Evolutionary conservation across 805 yeast species (phyloP).

Genomic region (Ogataea saltuana): DNA sequence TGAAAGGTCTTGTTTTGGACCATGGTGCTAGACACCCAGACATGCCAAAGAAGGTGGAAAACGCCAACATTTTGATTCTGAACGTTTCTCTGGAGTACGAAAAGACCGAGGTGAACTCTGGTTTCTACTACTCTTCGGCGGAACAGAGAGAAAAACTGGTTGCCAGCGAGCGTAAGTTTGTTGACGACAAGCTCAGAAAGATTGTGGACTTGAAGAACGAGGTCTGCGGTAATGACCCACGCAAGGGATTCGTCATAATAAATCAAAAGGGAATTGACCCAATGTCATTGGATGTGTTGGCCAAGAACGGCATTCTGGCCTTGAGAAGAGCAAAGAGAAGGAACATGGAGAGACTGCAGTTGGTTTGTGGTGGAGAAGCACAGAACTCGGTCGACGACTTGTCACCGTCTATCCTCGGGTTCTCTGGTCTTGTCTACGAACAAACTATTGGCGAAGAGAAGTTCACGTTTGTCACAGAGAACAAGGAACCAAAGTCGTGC

Average conservation of each 20-base stretch:
- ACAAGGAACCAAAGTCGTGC: conserved; percentile 84
- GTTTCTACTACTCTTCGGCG: conserved; percentile 91
- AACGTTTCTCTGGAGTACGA: conserved; percentile 96
- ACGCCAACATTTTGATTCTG: conserved; percentile 82
- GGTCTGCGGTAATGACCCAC: conserved; percentile 75
- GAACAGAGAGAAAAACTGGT: conserved; percentile 96
- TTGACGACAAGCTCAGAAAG: conserved; percentile 87
- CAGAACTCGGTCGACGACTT: conserved; percentile 96
- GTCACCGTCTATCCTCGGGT: conserved; percentile 76
- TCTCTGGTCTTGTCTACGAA: conserved; percentile 88
- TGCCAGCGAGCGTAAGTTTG: conserved; percentile 89
- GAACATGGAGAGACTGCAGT: conserved; percentile 97
- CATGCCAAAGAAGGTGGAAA: conserved; percentile 87
- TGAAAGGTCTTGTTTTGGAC: conserved; percentile 90
- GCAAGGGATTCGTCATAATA: conserved; percentile 85
- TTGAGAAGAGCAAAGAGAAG: conserved; percentile 97
- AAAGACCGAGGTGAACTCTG: conserved; percentile 95
- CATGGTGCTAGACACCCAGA: conserved; percentile 99
- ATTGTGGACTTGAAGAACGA: conserved; percentile 91
- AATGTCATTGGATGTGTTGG: conserved; percentile 91
- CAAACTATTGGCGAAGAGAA: conserved; percentile 96
- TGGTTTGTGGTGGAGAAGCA: conserved; percentile 96
- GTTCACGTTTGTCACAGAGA: conserved; percentile 92
- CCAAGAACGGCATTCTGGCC: conserved; percentile 90
- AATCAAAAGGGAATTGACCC: conserved; percentile 99